Evolutionary conservation across 371 early-diverging fungal species (phyloP).

Genomic region (Mortierella sp.): DNA sequence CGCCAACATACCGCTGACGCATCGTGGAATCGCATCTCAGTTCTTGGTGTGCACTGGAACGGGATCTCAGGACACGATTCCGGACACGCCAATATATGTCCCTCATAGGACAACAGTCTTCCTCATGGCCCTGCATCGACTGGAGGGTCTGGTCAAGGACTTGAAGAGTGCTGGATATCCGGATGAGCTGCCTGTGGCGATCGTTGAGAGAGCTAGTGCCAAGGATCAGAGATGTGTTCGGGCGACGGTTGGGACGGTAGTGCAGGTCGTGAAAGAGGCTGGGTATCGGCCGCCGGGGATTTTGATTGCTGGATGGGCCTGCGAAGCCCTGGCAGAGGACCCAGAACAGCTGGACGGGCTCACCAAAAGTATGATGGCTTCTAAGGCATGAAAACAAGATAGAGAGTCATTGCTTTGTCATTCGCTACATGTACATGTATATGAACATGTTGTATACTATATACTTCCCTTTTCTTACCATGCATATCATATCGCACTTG

Average conservation of each 20-base stretch:
- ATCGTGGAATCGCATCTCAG: constrained; percentile 88
- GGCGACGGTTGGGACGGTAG: constrained; percentile 69
- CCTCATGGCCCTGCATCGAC: constrained; percentile 87
- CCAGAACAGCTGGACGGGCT: constrained; percentile 16
- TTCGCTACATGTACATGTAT: not conserved
- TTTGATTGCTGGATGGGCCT: constrained; percentile 72
- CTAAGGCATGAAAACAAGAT: not conserved
- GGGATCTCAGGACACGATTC: constrained; percentile 66
- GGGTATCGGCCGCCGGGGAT: constrained; percentile 83
- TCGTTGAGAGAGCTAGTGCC: constrained; percentile 82
- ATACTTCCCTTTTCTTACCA: too few relatives aligned
- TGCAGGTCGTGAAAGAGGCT: constrained; percentile 69
- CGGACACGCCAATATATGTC: constrained; percentile 75
- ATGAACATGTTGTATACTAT: too few relatives aligned
- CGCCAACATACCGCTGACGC: constrained; percentile 89
- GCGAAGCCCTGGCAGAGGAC: constrained; percentile 55
- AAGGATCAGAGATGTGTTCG: constrained; percentile 75
- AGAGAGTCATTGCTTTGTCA: not conserved
- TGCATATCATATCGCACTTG: too few relatives aligned
- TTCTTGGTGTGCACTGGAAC: constrained; percentile 88
- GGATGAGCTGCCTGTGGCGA: constrained; percentile 72
- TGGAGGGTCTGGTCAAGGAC: constrained; percentile 68
- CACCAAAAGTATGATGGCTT: not conserved
- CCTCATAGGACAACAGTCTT: constrained; percentile 84
- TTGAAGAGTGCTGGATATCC: constrained; percentile 70